Conservation (phyloP, 768 basidiomycete genomes). For the Collybia mongolica region DNA sequence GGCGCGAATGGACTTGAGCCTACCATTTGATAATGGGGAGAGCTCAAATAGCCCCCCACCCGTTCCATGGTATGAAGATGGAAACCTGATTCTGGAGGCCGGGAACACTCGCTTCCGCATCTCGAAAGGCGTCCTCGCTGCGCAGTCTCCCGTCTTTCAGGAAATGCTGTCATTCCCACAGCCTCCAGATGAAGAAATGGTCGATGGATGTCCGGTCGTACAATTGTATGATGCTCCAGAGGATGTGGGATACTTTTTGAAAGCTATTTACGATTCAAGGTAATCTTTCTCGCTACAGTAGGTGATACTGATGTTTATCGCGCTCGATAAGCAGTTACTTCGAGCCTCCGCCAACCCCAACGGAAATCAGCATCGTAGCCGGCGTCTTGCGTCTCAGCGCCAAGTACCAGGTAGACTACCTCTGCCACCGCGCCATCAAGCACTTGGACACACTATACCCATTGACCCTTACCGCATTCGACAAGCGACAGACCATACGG, state of each 20-base stretch:
- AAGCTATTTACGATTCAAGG: conserved; percentile 34
- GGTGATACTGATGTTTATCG: background rate
- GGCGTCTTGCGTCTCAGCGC: conserved; percentile 34
- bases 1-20: no score
- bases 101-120: conserved; percentile 32
- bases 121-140: conserved; percentile 31
- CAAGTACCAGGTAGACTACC: conserved; percentile 37
- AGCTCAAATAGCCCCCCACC: no score
- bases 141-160: conserved; percentile 33
- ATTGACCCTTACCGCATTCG: conserved; percentile 29
- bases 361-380: conserved; percentile 27
- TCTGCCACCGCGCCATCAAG: conserved; percentile 29
- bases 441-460: conserved; percentile 37
- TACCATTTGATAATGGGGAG: no score
- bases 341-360: conserved; percentile 30
- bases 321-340: conserved; percentile 23
- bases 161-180: conserved; percentile 39
- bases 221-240: conserved; percentile 29
- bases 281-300: conserved; percentile 4
- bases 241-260: conserved; percentile 32
- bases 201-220: conserved; percentile 32
- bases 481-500: conserved; percentile 28
- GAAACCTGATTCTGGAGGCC: conserved; percentile 36
- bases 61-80: conserved; percentile 35
- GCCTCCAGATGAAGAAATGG: conserved; percentile 22